phyloP scores from a whole-genome alignment of 768 basidiomycete species.

The Naganishia antarctica region DNA sequence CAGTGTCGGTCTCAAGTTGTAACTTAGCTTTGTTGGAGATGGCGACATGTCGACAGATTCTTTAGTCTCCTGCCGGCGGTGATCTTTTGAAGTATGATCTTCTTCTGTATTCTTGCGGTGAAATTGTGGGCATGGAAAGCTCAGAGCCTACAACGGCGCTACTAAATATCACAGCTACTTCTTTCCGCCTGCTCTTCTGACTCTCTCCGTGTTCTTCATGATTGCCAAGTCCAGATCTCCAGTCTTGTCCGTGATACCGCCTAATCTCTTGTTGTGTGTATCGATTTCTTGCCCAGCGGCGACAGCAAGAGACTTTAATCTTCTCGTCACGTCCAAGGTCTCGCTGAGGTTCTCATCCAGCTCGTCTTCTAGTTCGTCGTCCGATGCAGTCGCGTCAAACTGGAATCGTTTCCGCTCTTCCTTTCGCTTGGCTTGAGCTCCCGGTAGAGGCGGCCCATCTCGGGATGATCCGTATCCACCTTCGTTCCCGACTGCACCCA shows the following conservation, averaged over 20 bases:
- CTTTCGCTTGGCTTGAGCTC: conserved; percentile 58
- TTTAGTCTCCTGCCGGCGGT: too few species aligned
- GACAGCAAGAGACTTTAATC: conserved; percentile 69
- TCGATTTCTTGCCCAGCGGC: conserved; percentile 86
- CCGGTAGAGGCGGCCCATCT: conserved; percentile 53
- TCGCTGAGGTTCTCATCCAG: conserved; percentile 86
- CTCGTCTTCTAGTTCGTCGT: conserved; percentile 93
- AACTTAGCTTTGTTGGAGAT: neutral
- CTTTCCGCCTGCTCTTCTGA: conserved; percentile 50
- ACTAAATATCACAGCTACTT: conserved; percentile 1
- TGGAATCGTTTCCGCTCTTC: conserved; percentile 78
- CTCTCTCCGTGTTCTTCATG: conserved; percentile 72
- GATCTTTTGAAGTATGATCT: too few species aligned
- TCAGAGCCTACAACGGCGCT: conserved; percentile 9
- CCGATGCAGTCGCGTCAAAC: conserved; percentile 82
- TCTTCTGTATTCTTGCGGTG: too few species aligned
- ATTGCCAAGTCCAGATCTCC: conserved; percentile 68
- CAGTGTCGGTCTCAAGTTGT: conserved; percentile 22
- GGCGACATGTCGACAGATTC: too few species aligned
- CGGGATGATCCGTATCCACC: conserved; percentile 48
- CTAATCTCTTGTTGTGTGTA: conserved; percentile 74
- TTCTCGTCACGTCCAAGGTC: conserved; percentile 68
- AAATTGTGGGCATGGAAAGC: neutral
- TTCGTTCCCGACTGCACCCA: conserved; percentile 68
- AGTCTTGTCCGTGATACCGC: conserved; percentile 72